These are phyloP conservation scores for Carex scoparia DNA, from an alignment of 176 grass and related monocot species.

Conservation along the genomic window DNA sequence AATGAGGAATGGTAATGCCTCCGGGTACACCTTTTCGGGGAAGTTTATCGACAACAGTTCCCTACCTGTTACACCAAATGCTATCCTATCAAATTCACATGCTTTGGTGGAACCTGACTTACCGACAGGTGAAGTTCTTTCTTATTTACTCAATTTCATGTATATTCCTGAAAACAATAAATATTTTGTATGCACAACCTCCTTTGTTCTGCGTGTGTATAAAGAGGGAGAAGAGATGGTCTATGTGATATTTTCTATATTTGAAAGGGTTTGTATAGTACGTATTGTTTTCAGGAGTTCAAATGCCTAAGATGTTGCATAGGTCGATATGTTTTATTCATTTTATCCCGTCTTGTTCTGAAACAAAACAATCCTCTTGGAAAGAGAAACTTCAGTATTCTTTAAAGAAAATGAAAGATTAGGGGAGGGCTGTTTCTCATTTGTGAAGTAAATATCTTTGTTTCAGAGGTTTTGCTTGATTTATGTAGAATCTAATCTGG, in stretches of 20 bases:
- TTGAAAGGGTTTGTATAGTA: neutral
- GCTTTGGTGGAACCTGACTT: constrained; percentile 46
- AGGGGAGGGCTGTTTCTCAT: neutral
- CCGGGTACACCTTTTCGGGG: constrained; percentile 38
- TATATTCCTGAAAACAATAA: neutral
- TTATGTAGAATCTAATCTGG: neutral
- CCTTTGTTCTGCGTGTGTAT: constrained; percentile 1
- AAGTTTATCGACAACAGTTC: constrained; percentile 46
- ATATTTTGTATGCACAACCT: constrained; percentile 1
- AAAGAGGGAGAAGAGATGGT: neutral
- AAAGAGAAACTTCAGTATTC: neutral
- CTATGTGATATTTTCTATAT: neutral
- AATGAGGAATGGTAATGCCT: constrained; percentile 26
- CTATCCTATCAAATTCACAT: constrained; percentile 43
- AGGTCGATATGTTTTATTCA: neutral
- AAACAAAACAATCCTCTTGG: neutral
- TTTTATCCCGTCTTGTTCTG: neutral
- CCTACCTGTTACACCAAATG: constrained; percentile 29
- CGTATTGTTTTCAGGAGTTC: neutral
- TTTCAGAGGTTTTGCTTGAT: neutral
- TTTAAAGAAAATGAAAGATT: constrained; percentile 4
- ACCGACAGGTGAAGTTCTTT: constrained; percentile 26
- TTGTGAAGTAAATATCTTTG: neutral
- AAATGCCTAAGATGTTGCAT: neutral
- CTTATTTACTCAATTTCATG: neutral